Evolutionary conservation across 1,284 basidiomycete genomes (phyloP).

Genomic region (Puccinia hordei): DNA sequence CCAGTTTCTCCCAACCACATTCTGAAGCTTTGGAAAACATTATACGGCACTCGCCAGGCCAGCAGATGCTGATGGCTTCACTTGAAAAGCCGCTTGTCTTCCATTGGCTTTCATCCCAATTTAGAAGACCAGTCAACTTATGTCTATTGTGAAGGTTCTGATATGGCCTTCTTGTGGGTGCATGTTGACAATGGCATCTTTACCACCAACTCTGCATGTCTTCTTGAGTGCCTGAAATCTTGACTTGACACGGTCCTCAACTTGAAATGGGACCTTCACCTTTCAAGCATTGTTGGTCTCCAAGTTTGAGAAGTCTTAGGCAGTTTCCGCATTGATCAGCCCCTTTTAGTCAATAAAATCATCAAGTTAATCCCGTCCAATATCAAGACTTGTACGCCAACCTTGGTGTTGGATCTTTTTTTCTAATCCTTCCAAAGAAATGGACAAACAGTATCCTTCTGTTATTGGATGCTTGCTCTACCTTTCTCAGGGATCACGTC

Average conservation of each 20-base stretch:
- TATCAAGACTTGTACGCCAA: not conserved
- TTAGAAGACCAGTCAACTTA: not conserved
- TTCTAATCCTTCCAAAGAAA: not conserved
- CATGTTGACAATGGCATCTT: not conserved
- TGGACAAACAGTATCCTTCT: not conserved
- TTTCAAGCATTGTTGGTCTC: not conserved
- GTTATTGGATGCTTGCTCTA: slow-evolving; percentile 9
- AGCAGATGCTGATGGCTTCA: not conserved
- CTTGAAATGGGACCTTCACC: no score
- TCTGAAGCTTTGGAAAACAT: not conserved
- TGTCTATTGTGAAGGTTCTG: not conserved
- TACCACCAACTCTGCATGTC: no score
- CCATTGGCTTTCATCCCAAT: not conserved
- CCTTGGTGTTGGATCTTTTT: not conserved
- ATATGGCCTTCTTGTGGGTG: not conserved
- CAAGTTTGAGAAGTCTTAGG: not conserved
- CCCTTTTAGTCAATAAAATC: not conserved
- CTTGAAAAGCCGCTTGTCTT: not conserved
- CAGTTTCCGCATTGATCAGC: not conserved
- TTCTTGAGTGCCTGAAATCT: no score
- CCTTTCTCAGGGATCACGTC: not conserved
- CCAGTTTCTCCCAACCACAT: not conserved
- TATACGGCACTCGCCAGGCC: not conserved
- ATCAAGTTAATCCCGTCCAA: not conserved
- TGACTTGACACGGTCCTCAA: no score